Evolutionary conservation across 495 filamentous ascomycete species (phyloP), one percentile per base, ranked within the genome.

Genomic region (Hypoxylon intermedium): DNA sequence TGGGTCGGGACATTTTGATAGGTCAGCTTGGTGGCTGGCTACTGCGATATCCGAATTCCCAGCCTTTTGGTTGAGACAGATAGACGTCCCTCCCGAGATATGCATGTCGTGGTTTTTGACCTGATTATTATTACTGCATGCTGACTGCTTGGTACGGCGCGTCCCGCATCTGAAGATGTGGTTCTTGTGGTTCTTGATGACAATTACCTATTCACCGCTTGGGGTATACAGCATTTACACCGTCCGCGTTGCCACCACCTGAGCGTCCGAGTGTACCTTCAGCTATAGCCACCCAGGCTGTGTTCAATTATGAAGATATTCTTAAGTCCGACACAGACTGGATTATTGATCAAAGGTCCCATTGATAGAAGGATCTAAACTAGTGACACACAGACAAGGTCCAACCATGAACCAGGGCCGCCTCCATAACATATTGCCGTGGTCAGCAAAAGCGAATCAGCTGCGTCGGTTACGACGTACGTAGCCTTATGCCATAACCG

Each of bases 271-370:
- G 48, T 63, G 23, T 15, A 43, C 59, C 68, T 68, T 74, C 72
- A 74, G 68, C 69, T 72, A 58, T 23, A 63, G 60, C 67, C 64
- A 67, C 60, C 51, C 16, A 31, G 50, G 53, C 60, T 30, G 23
- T 40, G 48, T 20, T 53, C 23, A 20, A 26, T 40, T 30, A 31
- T 28, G 41, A 41, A 41, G 53, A 7, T 15, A 11, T 60, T 60
- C 30, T 38, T 16, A 55, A 15, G 34, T 46, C 28, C 11, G 21
- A 19, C 28, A 30, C 23, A 34, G 33, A 53, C 38, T 43, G 28
- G 15, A 38, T 48, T 60, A 30, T 46, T 47, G 50, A 47, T 55
- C 38, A 41, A 60, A 42, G 30, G 28, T 44, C 52, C 52, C 57
- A 47, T 65, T 57, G 33, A 53, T 48, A 46, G 31, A 53, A n/a